phyloP scores from a whole-genome alignment of 139 green algal genomes.

The Haematococcus lacustris region DNA sequence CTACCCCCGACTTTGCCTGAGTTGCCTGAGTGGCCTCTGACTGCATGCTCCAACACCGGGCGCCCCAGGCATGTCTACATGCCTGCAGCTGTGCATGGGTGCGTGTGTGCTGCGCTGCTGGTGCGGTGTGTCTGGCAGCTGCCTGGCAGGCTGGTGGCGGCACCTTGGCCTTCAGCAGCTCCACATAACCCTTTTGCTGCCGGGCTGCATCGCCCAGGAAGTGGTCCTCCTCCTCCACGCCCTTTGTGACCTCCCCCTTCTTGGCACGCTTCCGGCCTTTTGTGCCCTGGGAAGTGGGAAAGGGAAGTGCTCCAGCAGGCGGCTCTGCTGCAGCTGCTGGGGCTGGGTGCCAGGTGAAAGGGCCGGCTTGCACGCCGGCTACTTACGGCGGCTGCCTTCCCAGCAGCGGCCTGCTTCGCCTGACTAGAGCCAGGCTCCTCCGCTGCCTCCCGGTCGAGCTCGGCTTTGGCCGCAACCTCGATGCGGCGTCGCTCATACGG shows the following conservation, averaged over 20 bases:
- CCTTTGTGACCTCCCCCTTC: neutral
- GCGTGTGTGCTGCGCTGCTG: no score
- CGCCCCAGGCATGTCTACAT: no score
- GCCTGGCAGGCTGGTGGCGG: no score
- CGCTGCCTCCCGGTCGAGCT: constrained; percentile 38
- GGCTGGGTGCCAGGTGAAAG: no score
- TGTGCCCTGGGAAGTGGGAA: neutral
- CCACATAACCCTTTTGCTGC: no score
- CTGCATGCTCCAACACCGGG: no score
- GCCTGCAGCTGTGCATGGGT: no score
- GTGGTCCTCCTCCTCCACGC: constrained; percentile 32
- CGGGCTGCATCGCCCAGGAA: no score
- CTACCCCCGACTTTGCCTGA: no score
- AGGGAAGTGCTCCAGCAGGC: neutral
- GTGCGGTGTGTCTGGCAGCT: no score
- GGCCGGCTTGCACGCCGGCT: neutral
- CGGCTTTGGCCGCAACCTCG: constrained; percentile 40
- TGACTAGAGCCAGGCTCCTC: neutral
- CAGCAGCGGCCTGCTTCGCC: neutral
- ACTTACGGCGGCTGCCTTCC: neutral
- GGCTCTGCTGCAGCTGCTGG: neutral
- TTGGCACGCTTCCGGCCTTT: neutral
- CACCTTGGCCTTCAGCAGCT: constrained; percentile 81
- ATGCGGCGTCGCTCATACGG: constrained; percentile 51
- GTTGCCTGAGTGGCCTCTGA: no score